Evolutionary conservation across 208 protist genomes (phyloP).

Genomic region (Leishmania amazonensis): DNA sequence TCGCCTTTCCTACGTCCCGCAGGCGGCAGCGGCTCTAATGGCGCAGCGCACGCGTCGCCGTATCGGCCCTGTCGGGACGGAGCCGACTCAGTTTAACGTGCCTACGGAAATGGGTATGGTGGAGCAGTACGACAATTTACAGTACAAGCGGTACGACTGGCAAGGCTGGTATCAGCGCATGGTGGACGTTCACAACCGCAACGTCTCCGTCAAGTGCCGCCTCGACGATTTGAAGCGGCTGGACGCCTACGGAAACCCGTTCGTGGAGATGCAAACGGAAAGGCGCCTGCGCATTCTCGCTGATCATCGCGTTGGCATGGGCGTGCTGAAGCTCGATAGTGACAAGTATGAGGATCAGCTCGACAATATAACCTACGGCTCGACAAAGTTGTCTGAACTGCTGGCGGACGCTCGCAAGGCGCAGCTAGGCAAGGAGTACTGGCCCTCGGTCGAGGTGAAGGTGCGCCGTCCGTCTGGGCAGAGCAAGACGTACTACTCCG

Average conservation of each 20-base stretch:
- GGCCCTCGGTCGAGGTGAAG: constrained; percentile 91
- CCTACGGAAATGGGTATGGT: constrained; percentile 84
- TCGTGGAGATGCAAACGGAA: constrained; percentile 85
- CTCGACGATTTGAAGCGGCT: constrained; percentile 83
- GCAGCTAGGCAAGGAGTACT: constrained; percentile 87
- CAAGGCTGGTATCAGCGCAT: constrained; percentile 92
- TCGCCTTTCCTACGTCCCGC: constrained; percentile 80
- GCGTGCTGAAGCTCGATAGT: constrained; percentile 87
- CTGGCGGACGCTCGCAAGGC: constrained; percentile 89
- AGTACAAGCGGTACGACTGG: constrained; percentile 92
- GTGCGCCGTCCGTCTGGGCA: constrained; percentile 84
- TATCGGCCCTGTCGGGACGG: constrained; percentile 70
- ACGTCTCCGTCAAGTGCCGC: constrained; percentile 83
- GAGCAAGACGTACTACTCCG: constrained; percentile 87
- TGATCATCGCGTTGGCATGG: constrained; percentile 82
- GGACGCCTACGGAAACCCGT: constrained; percentile 70
- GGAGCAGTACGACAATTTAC: constrained; percentile 89
- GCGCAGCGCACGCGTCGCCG: constrained; percentile 80
- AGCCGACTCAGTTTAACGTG: constrained; percentile 73
- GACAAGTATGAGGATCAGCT: constrained; percentile 91
- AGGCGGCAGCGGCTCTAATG: constrained; percentile 76
- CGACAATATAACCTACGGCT: constrained; percentile 85
- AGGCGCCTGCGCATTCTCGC: constrained; percentile 83
- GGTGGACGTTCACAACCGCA: constrained; percentile 90
- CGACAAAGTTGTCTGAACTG: constrained; percentile 78